These are phyloP conservation scores for Letharia lupina DNA, from an alignment of 495 filamentous ascomycete species.

Conservation along the genomic window DNA sequence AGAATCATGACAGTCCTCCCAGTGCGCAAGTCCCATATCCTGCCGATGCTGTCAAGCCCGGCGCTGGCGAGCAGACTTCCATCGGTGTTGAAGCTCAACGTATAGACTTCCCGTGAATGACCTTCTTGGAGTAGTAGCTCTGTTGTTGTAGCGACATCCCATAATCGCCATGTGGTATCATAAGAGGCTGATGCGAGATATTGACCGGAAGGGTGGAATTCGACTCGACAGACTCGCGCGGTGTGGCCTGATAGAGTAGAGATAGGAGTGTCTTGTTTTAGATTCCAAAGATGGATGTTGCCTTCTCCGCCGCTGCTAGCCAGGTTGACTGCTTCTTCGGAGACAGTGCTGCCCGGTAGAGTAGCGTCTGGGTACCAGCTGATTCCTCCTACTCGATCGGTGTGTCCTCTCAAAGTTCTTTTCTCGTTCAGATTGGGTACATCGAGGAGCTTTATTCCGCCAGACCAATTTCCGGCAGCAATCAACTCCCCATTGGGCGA, in stretches of 20 bases:
- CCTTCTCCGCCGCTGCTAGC: slow-evolving; percentile 90
- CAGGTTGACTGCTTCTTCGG: slow-evolving; percentile 67
- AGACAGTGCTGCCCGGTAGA: slow-evolving; percentile 56
- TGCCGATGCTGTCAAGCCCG: slow-evolving; percentile 85
- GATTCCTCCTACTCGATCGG: slow-evolving; percentile 78
- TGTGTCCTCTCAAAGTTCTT: slow-evolving; percentile 68
- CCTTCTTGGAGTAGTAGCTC: slow-evolving; percentile 91
- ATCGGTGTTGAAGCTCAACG: slow-evolving; percentile 80
- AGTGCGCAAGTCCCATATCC: slow-evolving; percentile 94
- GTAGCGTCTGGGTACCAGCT: slow-evolving; percentile 87
- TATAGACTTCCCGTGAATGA: slow-evolving; percentile 84
- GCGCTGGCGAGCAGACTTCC: slow-evolving; percentile 84
- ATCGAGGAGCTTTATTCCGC: slow-evolving; percentile 74
- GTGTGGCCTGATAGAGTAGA: slow-evolving; percentile 78
- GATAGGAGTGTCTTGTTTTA: slow-evolving; percentile 72
- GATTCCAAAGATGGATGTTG: slow-evolving; percentile 81
- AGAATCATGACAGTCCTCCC: slow-evolving; percentile 94
- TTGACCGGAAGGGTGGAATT: slow-evolving; percentile 86
- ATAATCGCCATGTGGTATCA: slow-evolving; percentile 94
- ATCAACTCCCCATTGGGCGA: slow-evolving; percentile 76
- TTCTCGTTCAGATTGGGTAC: slow-evolving; percentile 76
- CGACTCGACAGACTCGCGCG: slow-evolving; percentile 79
- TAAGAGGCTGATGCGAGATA: slow-evolving; percentile 91
- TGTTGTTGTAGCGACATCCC: slow-evolving; percentile 79
- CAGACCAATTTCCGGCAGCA: slow-evolving; percentile 86